Evolutionary conservation across 495 filamentous ascomycete species (phyloP).

Genomic region (Bacidia gigantensis): DNA sequence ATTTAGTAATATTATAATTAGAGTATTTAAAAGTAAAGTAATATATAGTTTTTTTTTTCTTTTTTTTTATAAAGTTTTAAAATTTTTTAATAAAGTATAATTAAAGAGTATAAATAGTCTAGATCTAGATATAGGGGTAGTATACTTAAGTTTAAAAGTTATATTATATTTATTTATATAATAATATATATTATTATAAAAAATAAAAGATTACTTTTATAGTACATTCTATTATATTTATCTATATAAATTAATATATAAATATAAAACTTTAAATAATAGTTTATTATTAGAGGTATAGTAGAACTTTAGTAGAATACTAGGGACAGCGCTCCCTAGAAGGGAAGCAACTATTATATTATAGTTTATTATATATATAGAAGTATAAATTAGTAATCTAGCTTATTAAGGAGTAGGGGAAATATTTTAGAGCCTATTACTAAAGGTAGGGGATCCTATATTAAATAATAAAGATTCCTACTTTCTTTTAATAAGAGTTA

Average conservation of each 20-base stretch:
- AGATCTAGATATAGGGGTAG: not conserved
- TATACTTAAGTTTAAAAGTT: not conserved
- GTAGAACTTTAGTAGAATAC: too few relatives aligned
- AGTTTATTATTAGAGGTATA: not conserved
- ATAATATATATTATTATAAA: not conserved
- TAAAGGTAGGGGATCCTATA: too few relatives aligned
- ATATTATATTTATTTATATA: not conserved
- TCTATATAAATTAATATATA: constrained; percentile 1
- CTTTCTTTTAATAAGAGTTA: too few relatives aligned
- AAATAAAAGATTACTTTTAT: not conserved
- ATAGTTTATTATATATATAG: too few relatives aligned
- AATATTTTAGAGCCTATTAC: too few relatives aligned
- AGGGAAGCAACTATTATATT: too few relatives aligned
- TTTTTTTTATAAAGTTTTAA: constrained; percentile 3
- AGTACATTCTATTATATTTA: not conserved
- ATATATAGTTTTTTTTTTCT: constrained; percentile 3
- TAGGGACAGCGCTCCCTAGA: too few relatives aligned
- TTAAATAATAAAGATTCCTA: too few relatives aligned
- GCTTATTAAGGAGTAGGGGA: too few relatives aligned
- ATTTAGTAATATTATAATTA: not conserved
- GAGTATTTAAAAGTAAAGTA: constrained; percentile 2
- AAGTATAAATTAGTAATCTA: too few relatives aligned
- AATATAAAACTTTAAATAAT: too few relatives aligned
- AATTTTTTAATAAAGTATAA: not conserved
- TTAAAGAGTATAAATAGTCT: not conserved